These are phyloP conservation scores for Alternaria brassicicola DNA, from an alignment of 2,329 filamentous ascomycete species.

Conservation along the genomic window DNA sequence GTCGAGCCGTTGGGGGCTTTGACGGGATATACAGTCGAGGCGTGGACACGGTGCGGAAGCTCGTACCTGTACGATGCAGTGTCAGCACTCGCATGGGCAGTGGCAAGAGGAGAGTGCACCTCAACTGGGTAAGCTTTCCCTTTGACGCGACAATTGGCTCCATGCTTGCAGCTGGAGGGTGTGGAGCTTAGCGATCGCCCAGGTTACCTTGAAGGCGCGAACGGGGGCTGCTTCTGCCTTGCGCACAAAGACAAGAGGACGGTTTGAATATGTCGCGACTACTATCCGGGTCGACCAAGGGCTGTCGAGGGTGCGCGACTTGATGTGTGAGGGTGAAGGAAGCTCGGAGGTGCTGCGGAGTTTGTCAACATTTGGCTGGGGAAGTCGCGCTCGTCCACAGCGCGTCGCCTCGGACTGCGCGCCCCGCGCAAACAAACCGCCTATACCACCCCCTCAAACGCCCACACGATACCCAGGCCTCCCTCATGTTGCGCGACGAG, in stretches of 20 bases:
- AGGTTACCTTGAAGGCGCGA: background rate
- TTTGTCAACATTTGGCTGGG: conserved; percentile 16
- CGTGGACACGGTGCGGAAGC: conserved; percentile 63
- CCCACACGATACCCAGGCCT: background rate
- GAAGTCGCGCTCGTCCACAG: conserved; percentile 33
- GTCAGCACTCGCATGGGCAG: conserved; percentile 6
- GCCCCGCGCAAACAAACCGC: conserved; percentile 25
- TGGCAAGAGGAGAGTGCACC: conserved; percentile 18
- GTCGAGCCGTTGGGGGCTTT: conserved; percentile 66
- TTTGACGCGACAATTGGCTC: conserved; percentile 70
- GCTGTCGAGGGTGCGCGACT: background rate
- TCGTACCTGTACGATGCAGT: conserved; percentile 58
- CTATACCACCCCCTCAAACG: background rate
- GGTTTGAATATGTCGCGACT: background rate
- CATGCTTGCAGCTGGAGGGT: conserved; percentile 53
- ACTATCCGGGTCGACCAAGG: background rate
- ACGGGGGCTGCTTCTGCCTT: background rate
- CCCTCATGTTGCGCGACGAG: conserved; percentile 42
- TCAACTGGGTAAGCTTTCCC: conserved; percentile 43
- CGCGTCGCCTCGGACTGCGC: conserved; percentile 31
- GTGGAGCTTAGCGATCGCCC: background rate
- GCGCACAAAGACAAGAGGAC: background rate
- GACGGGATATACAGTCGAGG: conserved; percentile 63
- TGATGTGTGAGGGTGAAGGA: conserved; percentile 10
- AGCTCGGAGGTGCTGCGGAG: conserved; percentile 20